Percentiles rank a stretch among this genome's conserved stretches.
Evolutionary conservation across 2,329 filamentous ascomycete genomes (phyloP).

Genomic region (Pyricularia grisea): DNA sequence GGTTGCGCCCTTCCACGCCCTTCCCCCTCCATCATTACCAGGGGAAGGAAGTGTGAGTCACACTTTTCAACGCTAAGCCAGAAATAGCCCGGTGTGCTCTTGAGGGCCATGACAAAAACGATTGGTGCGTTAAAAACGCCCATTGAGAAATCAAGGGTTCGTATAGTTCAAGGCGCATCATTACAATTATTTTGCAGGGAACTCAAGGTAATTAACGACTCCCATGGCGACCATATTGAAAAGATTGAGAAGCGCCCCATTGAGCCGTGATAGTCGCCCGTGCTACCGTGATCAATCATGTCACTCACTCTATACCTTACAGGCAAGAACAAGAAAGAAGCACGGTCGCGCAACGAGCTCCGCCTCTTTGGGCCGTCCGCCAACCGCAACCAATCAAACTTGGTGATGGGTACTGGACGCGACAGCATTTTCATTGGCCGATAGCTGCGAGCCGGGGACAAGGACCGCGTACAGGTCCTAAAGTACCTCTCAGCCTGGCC

Average conservation of each 20-base stretch:
- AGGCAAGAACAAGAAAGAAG: background rate
- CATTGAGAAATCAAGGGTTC: background rate
- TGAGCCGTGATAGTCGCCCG: background rate
- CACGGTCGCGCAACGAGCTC: background rate
- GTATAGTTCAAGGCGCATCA: background rate
- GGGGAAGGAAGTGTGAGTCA: conserved; percentile 17
- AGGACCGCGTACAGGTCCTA: background rate
- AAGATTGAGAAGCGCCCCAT: background rate
- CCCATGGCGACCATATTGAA: background rate
- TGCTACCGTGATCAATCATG: background rate
- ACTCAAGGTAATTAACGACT: background rate
- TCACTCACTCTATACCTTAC: background rate
- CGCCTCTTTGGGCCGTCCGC: background rate
- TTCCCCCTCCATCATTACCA: background rate
- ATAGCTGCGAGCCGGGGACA: background rate
- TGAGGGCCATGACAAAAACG: background rate
- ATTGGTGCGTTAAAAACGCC: background rate
- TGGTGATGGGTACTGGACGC: background rate
- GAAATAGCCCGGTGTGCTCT: background rate
- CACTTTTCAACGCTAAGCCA: conserved; percentile 9
- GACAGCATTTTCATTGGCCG: background rate
- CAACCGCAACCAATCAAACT: background rate
- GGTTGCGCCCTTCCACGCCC: background rate
- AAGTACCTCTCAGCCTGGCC: background rate
- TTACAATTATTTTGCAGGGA: background rate